These are phyloP conservation scores for Penicillium malachiteum DNA, from an alignment of 495 filamentous ascomycete species.

Conservation along the genomic window DNA sequence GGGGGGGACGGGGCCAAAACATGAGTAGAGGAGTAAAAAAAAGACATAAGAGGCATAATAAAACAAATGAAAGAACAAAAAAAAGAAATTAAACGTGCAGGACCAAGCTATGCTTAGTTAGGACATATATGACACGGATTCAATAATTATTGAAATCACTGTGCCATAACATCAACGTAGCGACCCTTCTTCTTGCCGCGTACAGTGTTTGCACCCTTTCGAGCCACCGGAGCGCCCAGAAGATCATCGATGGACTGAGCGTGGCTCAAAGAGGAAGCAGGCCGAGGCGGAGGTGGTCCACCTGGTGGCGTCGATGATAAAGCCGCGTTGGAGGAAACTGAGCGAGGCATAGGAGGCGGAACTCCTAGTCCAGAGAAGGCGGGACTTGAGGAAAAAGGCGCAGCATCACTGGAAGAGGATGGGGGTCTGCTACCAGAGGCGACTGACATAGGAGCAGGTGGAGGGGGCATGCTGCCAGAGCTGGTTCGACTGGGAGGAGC, in stretches of 20 bases:
- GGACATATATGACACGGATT: neutral
- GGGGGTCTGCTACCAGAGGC: constrained; percentile 33
- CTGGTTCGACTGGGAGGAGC: constrained; percentile 44
- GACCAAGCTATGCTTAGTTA: neutral
- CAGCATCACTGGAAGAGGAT: constrained; percentile 40
- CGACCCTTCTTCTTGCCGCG: constrained; percentile 78
- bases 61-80: constrained; percentile 28
- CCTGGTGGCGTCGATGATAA: constrained; percentile 32
- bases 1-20: constrained; percentile 12
- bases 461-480: constrained; percentile 36
- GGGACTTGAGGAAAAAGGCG: constrained; percentile 40
- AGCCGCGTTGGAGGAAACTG: constrained; percentile 38
- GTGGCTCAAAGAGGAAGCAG: constrained; percentile 68
- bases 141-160: constrained; percentile 22
- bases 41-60: constrained; percentile 25
- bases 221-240: constrained; percentile 63
- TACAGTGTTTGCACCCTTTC: constrained; percentile 59
- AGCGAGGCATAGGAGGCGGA: constrained; percentile 35
- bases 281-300: constrained; percentile 44
- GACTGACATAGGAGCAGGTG: constrained; percentile 34
- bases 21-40: constrained; percentile 14
- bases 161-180: constrained; percentile 92
- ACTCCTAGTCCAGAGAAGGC: constrained; percentile 35
- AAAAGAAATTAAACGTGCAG: constrained; percentile 8
- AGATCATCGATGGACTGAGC: constrained; percentile 86